These are phyloP conservation scores for Bauhinia variegata DNA, from an alignment of 306 rosid species.

Conservation along the genomic window DNA sequence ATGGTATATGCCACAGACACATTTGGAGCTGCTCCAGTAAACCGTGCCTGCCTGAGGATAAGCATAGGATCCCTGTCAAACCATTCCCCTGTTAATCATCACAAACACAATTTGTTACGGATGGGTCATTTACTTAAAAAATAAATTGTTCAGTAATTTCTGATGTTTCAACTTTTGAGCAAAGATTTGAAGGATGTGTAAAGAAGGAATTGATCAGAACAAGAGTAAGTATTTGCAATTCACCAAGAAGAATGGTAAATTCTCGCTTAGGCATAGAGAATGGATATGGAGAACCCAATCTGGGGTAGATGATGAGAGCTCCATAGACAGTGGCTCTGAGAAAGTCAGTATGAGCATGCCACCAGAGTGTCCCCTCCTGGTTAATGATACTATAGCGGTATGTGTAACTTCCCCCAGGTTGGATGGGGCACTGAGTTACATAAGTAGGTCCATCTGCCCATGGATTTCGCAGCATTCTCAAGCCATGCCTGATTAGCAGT, in stretches of 20 bases:
- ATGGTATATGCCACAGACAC: constrained; percentile 80
- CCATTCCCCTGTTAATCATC: constrained; percentile 80
- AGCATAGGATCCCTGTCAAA: constrained; percentile 70
- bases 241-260: constrained; percentile 77
- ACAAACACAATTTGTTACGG: constrained; percentile 31
- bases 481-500: constrained; percentile 71
- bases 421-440: constrained; percentile 88
- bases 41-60: constrained; percentile 61
- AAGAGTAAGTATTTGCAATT: constrained; percentile 2
- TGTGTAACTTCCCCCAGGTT: constrained; percentile 87
- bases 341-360: constrained; percentile 94
- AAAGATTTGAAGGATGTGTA: constrained; percentile 1
- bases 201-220: not conserved
- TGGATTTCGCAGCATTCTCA: constrained; percentile 80
- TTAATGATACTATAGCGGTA: constrained; percentile 76
- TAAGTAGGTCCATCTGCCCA: constrained; percentile 97
- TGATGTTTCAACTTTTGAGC: not conserved
- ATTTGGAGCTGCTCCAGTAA: constrained; percentile 87
- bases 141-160: not conserved
- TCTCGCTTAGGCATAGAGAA: constrained; percentile 73
- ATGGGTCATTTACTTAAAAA: constrained; percentile 2
- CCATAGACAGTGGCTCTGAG: constrained; percentile 95
- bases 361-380: constrained; percentile 94
- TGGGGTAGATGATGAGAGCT: constrained; percentile 77
- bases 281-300: constrained; percentile 70